Base-by-base conservation (phyloP, 2,329 filamentous ascomycete species). In the Pyricularia pennisetigena region DNA sequence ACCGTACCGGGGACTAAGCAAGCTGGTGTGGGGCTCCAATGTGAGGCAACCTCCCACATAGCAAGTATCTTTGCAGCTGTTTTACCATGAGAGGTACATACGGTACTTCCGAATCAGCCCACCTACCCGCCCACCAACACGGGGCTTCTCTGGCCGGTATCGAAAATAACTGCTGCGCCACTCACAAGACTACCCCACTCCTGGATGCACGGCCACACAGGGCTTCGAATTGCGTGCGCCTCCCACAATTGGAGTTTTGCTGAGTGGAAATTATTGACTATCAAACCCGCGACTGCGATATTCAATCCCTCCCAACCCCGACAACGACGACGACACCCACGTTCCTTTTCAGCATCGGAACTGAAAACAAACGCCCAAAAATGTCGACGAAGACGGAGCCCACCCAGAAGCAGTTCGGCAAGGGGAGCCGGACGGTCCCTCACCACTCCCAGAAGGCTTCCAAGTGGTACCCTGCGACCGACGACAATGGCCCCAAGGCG, bases 401-500 rank as follows among this genome's bases (percentile, higher is more conserved):
- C 78, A 85, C 87, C 84, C 92, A 90, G 79, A 97, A 97, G 92
- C 94, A 91, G 88, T 97, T 97, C 88, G 93, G 93, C 86, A 95
- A 95, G 89, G 92, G 92, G 85, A 91, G 92, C 86, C 90, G 94
- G 86, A 88, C 90, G 83, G 90, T 97, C 82, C 93, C 92, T 82
- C 88, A 91, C 83, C 82, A 86, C 83, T 86, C 87, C 80, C 89
- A 97, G 84, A 97, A 96, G 92, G 94, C 94, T 79, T 89, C 92
- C 88, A 98, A 97, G 87, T 99, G 94, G 93, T 99, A 99, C 86
- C 92, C 93, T 82, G 92, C 93, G 80, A 91, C 96, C 83, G 94
- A 97, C 83, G 91, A 94, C 80, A 81, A 87, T 81, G 85, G 90
- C 84, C 88, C 89, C 79, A 97, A 94, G 89, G 94, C 96, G 92